Conservation (phyloP, 352 stramenopile species). For the Globisporangium paddicum region DNA sequence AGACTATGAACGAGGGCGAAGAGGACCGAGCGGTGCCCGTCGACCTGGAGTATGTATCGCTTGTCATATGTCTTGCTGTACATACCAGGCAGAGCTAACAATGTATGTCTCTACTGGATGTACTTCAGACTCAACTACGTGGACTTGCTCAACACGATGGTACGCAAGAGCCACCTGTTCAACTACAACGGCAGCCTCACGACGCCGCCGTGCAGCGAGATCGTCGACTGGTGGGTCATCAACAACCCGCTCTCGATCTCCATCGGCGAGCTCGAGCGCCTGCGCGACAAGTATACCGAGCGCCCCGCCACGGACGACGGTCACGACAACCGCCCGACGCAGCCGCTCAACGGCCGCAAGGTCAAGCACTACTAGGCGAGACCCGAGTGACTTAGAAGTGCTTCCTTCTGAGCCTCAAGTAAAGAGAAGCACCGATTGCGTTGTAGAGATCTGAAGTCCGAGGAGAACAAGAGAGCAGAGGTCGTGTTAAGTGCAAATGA, state of each 20-base stretch:
- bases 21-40: constrained; percentile 20
- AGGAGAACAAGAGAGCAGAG: too few species aligned
- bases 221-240: constrained; percentile 63
- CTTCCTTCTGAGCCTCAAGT: too few species aligned
- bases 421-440: too few species aligned
- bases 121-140: constrained; percentile 61
- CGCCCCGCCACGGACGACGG: constrained; percentile 36
- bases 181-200: constrained; percentile 69
- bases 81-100: too few species aligned
- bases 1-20: constrained; percentile 27
- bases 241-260: constrained; percentile 43
- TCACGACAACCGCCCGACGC: constrained; percentile 35
- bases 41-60: constrained; percentile 34
- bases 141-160: constrained; percentile 41
- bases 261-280: constrained; percentile 20
- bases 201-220: constrained; percentile 46
- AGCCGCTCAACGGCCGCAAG: constrained; percentile 32
- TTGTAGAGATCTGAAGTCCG: too few species aligned
- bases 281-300: constrained; percentile 27
- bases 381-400: too few species aligned
- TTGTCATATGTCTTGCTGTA: too few species aligned
- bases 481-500: too few species aligned
- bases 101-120: too few species aligned
- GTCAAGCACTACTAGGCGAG: constrained; percentile 15
- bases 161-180: constrained; percentile 54